These are phyloP conservation scores for Benincasa hispida DNA, from an alignment of 306 rosid genomes.

Conservation along the genomic window DNA sequence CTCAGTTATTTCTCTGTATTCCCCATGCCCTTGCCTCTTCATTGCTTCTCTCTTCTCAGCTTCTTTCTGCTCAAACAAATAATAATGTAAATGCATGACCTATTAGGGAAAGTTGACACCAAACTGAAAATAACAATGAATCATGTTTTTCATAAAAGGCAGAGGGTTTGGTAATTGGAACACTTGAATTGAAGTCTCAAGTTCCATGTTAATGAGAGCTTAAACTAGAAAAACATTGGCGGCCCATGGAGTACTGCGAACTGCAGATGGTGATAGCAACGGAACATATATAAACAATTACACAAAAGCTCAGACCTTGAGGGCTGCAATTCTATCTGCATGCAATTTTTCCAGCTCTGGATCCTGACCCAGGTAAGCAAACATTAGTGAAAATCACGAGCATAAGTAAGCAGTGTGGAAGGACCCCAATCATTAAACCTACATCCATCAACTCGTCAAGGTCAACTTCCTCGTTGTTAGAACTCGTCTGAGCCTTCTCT, in stretches of 20 bases:
- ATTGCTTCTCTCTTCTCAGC: constrained; percentile 82
- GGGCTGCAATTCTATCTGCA: constrained; percentile 81
- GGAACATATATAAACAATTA: background rate
- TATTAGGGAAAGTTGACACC: constrained; percentile 4
- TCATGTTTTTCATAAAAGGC: background rate
- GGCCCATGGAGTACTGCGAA: background rate
- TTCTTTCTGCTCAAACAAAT: constrained; percentile 52
- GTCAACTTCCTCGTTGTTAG: constrained; percentile 65
- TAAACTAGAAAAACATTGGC: background rate
- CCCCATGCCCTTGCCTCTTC: constrained; percentile 87
- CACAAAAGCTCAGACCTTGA: constrained; percentile 45
- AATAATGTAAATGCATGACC: background rate
- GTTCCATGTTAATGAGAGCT: background rate
- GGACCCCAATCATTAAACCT: constrained; percentile 19
- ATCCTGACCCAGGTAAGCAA: constrained; percentile 47
- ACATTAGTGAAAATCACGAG: constrained; percentile 6
- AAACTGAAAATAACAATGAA: background rate
- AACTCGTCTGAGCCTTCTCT: constrained; percentile 42
- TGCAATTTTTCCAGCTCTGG: constrained; percentile 94
- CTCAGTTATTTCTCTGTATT: constrained; percentile 70
- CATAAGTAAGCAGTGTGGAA: constrained; percentile 11
- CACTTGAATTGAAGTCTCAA: too few species aligned
- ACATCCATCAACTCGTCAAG: constrained; percentile 96
- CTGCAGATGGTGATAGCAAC: background rate
- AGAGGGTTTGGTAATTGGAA: background rate